phyloP scores from a whole-genome alignment of 2,329 filamentous ascomycete species.

The Fusarium sp. region DNA sequence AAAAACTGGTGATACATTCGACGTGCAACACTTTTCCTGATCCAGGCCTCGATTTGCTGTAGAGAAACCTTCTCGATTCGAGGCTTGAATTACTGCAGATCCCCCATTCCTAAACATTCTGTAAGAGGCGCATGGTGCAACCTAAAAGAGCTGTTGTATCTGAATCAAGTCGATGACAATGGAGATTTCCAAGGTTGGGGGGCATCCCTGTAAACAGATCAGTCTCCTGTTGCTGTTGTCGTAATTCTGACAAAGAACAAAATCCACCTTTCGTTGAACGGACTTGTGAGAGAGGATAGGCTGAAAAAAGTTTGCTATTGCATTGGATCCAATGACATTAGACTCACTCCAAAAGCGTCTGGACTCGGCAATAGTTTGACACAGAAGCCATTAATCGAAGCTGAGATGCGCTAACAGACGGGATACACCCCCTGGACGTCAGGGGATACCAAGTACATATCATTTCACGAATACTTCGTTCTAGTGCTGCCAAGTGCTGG shows the following conservation, averaged over 20 bases:
- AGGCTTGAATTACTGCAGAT: conserved; percentile 24
- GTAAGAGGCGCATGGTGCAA: conserved; percentile 17
- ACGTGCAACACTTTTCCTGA: conserved; percentile 27
- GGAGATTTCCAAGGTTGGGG: conserved; percentile 10
- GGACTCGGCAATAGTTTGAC: conserved; percentile 24
- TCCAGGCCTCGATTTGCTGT: conserved; percentile 13
- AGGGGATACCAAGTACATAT: conserved; percentile 4
- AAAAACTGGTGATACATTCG: conserved; percentile 24
- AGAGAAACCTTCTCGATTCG: conserved; percentile 4
- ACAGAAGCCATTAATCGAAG: conserved; percentile 14
- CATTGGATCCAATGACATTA: background rate
- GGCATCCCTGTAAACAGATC: conserved; percentile 14
- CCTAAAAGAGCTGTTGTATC: conserved; percentile 8
- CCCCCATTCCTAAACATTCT: conserved; percentile 34
- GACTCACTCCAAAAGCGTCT: conserved; percentile 9
- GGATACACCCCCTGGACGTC: conserved; percentile 8
- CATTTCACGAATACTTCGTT: conserved; percentile 4
- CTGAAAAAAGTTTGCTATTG: conserved; percentile 11
- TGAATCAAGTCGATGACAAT: conserved; percentile 13
- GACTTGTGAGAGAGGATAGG: background rate
- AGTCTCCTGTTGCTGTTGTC: background rate
- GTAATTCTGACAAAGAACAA: conserved; percentile 6
- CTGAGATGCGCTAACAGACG: conserved; percentile 12
- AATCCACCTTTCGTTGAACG: background rate
- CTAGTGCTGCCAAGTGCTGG: background rate